Evolutionary conservation across 2,329 filamentous ascomycete species (phyloP).

Genomic region (Penicillium psychrosexuale): DNA sequence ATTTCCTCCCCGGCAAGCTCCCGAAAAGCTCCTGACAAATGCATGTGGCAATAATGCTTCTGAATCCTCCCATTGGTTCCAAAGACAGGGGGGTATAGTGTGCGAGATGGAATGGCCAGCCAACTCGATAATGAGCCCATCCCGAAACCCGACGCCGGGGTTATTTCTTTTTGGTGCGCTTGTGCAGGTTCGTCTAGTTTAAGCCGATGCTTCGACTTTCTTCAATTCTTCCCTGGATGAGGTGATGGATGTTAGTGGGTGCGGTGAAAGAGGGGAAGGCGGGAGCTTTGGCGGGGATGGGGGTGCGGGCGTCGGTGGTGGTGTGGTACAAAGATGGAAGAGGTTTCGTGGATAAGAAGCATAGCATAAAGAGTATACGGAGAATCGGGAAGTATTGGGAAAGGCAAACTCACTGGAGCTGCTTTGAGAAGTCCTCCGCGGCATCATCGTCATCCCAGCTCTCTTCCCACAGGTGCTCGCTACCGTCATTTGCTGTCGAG

Average conservation of each 20-base stretch:
- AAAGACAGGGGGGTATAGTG: slow-evolving; percentile 11
- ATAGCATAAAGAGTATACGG: neutral
- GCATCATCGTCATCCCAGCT: slow-evolving; percentile 99
- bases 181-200: slow-evolving; percentile 33
- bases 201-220: slow-evolving; percentile 80
- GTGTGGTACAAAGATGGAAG: neutral
- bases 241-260: slow-evolving; percentile 5
- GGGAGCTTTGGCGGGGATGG: neutral
- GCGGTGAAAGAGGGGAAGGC: neutral
- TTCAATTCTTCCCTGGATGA: slow-evolving; percentile 68
- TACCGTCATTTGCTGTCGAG: slow-evolving; percentile 49
- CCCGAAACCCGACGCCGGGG: neutral
- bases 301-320: neutral
- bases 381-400: neutral
- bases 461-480: slow-evolving; percentile 94
- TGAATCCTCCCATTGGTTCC: slow-evolving; percentile 2
- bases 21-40: slow-evolving; percentile 5
- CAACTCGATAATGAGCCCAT: slow-evolving; percentile 7
- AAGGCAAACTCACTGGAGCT: slow-evolving; percentile 70
- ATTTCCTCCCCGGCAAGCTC: slow-evolving; percentile 2
- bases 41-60: neutral
- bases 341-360: neutral
- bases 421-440: slow-evolving; percentile 90
- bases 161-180: neutral
- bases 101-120: slow-evolving; percentile 9